Evolutionary conservation across 305 asterid species (phyloP), one percentile per base, ranked within the genome.

Genomic region (Solanum hybrid): DNA sequence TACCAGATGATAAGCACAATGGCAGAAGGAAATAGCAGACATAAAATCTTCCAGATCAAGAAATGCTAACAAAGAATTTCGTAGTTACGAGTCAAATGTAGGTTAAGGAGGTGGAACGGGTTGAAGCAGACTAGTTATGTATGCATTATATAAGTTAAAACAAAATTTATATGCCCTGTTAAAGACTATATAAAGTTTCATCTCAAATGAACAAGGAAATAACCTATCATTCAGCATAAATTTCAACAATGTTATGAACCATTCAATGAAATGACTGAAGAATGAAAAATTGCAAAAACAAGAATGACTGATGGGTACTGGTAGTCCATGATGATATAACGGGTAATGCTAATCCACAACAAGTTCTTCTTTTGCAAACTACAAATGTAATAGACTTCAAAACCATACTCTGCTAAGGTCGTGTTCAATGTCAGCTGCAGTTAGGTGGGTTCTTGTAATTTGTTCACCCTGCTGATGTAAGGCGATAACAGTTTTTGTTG

Each of bases 381-480:
- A 77, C 4, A 60, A 17, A 82, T 24, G 35, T 37, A 56, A 60
- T 60, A 31, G 17, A 84, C 27, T 69, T 86, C 1, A 72, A 36
- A 90, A 56, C 71, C 95, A 92, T 96, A 98, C 99, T 98, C 96
- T 93, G 89, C 99, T 96, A 89, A 98, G 99, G 90, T 96, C 98
- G 27, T 93, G 94, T 86, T 98, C 99, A 17, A 96, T 95, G 88
- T 97, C 99, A 38, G 98, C 98, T 79, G 98, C 99, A 90, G 90
- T 92, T 91, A 89, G 85, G 92, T 97, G 99, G 17, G 97, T 94
- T 91, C 95, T 92, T 5, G 96, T 92, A 91, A 97, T 96, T 89
- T 96, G 98, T 93, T 97, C 99, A 75, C 99, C 99, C 92, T 97
- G 99, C 72, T 96, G 98, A 93, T 97, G 99, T 91, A 97, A 87